Percentiles rank a stretch among this genome's conserved stretches.
Conservation (phyloP, 768 basidiomycete species). For the Macrolepiota dolichaula region DNA sequence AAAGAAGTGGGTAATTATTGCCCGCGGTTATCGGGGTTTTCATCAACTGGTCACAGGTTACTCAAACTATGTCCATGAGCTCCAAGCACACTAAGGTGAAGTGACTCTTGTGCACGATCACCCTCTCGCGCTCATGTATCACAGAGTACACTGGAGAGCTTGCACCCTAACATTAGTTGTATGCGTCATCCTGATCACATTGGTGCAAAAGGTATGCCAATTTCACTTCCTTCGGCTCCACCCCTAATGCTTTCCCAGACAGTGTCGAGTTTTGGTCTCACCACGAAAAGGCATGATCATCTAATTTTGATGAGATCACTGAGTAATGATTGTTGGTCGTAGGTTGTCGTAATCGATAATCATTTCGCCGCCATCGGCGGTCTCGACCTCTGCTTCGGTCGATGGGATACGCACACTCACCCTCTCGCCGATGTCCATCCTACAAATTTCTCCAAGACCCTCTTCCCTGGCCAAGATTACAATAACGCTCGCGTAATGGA, state of each 20-base stretch:
- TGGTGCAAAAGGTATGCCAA: slow-evolving; percentile 59
- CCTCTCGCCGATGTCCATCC: slow-evolving; percentile 93
- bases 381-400: slow-evolving; percentile 93
- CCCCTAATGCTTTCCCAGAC: slow-evolving; percentile 37
- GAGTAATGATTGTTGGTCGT: not conserved
- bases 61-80: slow-evolving; percentile 87
- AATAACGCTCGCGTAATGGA: slow-evolving; percentile 88
- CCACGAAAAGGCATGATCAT: slow-evolving; percentile 65
- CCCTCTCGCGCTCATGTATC: not conserved
- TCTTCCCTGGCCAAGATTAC: slow-evolving; percentile 94
- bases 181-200: slow-evolving; percentile 93
- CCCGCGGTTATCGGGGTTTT: not conserved
- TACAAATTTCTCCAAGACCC: slow-evolving; percentile 71
- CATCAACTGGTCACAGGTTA: slow-evolving; percentile 47
- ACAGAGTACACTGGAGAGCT: slow-evolving; percentile 69
- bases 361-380: slow-evolving; percentile 87
- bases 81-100: slow-evolving; percentile 78
- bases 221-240: too few species aligned
- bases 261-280: slow-evolving; percentile 87
- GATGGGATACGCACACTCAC: slow-evolving; percentile 92
- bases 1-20: slow-evolving; percentile 60
- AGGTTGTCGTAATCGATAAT: slow-evolving; percentile 84
- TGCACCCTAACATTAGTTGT: slow-evolving; percentile 85
- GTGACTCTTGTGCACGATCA: not conserved
- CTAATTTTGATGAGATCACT: not conserved